These are phyloP conservation scores for Mucor racemosus DNA, from an alignment of 371 early-diverging fungal species.

Conservation along the genomic window DNA sequence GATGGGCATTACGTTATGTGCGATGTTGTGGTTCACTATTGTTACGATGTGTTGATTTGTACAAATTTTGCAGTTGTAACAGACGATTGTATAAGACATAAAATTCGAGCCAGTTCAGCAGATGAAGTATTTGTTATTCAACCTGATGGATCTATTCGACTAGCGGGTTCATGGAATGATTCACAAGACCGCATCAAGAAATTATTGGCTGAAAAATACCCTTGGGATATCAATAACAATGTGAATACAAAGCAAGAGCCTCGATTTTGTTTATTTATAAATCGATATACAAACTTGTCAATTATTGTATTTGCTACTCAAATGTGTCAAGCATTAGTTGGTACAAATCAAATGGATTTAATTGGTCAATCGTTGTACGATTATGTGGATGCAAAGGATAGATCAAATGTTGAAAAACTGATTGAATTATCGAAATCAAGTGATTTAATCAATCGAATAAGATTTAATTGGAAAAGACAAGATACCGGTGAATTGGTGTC, in stretches of 20 bases:
- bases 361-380: constrained; percentile 23
- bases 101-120: constrained; percentile 34
- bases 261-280: constrained; percentile 32
- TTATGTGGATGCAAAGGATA: constrained; percentile 15
- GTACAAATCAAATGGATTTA: constrained; percentile 5
- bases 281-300: constrained; percentile 16
- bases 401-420: constrained; percentile 13
- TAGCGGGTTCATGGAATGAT: constrained; percentile 36
- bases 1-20: constrained; percentile 37
- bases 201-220: constrained; percentile 13
- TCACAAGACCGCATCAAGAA: constrained; percentile 29
- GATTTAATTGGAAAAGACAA: constrained; percentile 29
- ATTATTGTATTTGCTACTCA: constrained; percentile 32
- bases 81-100: constrained; percentile 20
- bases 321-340: constrained; percentile 16
- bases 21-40: constrained; percentile 44
- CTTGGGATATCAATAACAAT: constrained; percentile 30
- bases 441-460: constrained; percentile 16
- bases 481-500: not conserved
- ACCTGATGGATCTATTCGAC: constrained; percentile 27
- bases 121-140: constrained; percentile 32
- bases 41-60: constrained; percentile 39
- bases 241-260: constrained; percentile 24
- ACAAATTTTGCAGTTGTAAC: constrained; percentile 29
- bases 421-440: constrained; percentile 20